These are phyloP conservation scores for Gnomoniopsis smithogilvyi DNA, from an alignment of 2,329 filamentous ascomycete genomes.

Conservation along the genomic window DNA sequence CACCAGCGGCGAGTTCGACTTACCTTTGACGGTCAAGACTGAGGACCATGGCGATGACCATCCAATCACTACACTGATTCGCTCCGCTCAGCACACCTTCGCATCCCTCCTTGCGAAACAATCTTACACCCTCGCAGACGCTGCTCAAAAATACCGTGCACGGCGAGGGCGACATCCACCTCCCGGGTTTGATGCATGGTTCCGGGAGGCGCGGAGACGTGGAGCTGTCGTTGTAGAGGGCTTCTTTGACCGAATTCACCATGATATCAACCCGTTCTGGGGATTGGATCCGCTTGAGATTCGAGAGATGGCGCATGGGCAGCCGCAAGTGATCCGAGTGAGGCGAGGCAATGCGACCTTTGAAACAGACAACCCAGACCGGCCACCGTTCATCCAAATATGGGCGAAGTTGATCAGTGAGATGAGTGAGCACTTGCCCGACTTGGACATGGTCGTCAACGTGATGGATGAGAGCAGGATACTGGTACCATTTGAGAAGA, in stretches of 20 bases:
- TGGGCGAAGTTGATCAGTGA: conserved; percentile 49
- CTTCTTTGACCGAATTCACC: conserved; percentile 52
- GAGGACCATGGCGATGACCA: conserved; percentile 25
- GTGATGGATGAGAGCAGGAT: conserved; percentile 61
- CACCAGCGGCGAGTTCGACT: conserved; percentile 12
- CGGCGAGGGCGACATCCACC: conserved; percentile 46
- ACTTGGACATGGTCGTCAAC: conserved; percentile 67
- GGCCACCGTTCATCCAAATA: conserved; percentile 42
- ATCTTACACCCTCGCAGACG: conserved; percentile 38
- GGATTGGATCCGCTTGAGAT: conserved; percentile 39
- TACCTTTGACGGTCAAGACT: conserved; percentile 17
- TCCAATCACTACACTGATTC: conserved; percentile 44
- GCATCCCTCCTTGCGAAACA: conserved; percentile 36
- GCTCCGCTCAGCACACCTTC: conserved; percentile 35
- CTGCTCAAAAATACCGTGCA: conserved; percentile 42
- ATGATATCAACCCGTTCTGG: conserved; percentile 53
- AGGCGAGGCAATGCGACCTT: conserved; percentile 38
- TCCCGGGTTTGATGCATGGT: conserved; percentile 46
- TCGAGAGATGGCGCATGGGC: conserved; percentile 34
- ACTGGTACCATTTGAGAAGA: conserved; percentile 55
- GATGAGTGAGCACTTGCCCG: conserved; percentile 53
- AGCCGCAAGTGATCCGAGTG: conserved; percentile 44
- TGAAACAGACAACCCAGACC: conserved; percentile 35
- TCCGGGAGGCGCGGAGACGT: conserved; percentile 38
- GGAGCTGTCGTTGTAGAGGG: conserved; percentile 43